Evolutionary conservation across 2,329 filamentous ascomycete genomes (phyloP), one percentile per base, ranked within the genome.

Genomic region (Apiospora sp.): DNA sequence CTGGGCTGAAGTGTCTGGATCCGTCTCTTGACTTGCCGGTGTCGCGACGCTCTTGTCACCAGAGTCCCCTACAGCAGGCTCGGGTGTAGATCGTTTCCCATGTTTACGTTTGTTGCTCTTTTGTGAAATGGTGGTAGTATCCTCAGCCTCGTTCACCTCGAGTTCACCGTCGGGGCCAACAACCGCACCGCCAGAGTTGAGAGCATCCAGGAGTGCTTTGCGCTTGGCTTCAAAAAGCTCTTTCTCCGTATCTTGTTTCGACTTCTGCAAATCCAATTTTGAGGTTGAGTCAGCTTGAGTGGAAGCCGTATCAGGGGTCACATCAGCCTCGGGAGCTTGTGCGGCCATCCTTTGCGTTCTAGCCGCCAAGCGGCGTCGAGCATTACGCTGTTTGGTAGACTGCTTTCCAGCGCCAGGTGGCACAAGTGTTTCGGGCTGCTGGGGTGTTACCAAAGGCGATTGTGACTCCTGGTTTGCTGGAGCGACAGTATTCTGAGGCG

Each of bases 111-210:
- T 80, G 13, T 67, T 70, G 67, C 70, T 51, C 30, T 34, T 51
- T 27, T 72, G 46, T 16, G 68, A 68, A 16, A 72, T 68, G 2
- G 61, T 54, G 1, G 67, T 69, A 1, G 74, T 54, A 27, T 76
- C 71, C 1, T n/a, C 58, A 64, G 24, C 34, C 14, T 37, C 54
- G 14, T 73, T 16, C 19, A 72, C 46, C 13, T 64, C 54, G 10
- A 71, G 68, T 12, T 76, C 70, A n/a, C 72, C 73, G 10, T 71
- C 73, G 19, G 73, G 74, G 69, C 72, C 80, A 34, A 88, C 77
- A 72, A 90, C 87, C 14, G 90, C 79, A 19, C 88, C 88, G 8
- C 88, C 88, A 30, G 82, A 81, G 58, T 83, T 84, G 43, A 91
- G 82, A 68, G 86, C 86, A 14, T 83, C 82, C 16, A 91, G 81